phyloP scores from a whole-genome alignment of 345 rosid species.

The Salix viminalis region DNA sequence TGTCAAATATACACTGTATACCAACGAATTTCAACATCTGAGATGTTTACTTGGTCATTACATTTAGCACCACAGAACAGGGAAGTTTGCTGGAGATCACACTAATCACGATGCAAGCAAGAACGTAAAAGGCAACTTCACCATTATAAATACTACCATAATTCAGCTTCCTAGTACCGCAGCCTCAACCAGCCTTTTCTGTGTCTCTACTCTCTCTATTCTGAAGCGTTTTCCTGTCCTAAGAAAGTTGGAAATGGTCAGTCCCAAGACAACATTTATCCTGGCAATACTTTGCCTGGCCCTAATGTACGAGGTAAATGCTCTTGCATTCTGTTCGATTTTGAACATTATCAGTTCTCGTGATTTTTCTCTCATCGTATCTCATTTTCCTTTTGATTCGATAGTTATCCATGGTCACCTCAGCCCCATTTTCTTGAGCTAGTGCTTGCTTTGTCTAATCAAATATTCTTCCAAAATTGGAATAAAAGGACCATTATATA shows the following conservation, averaged over 20 bases:
- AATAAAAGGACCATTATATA: neutral
- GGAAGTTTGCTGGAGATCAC: neutral
- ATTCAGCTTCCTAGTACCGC: neutral
- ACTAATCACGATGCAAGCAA: neutral
- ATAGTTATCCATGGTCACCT: neutral
- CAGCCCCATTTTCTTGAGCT: neutral
- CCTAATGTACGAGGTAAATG: constrained; percentile 13
- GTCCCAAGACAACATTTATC: constrained; percentile 7
- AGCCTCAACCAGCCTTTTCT: neutral
- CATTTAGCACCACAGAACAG: neutral
- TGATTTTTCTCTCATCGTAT: neutral
- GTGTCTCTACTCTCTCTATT: neutral
- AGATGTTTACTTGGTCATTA: neutral
- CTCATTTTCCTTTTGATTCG: neutral
- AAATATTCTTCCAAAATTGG: neutral
- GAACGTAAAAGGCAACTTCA: neutral
- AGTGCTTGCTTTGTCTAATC: neutral
- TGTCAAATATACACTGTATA: too few relatives aligned
- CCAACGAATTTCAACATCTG: neutral
- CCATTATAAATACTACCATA: neutral
- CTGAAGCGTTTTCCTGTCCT: neutral
- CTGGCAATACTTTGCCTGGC: constrained; percentile 11
- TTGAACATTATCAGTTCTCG: neutral
- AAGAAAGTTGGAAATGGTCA: neutral
- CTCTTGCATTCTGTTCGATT: neutral